Evolutionary conservation across 2,329 filamentous ascomycete genomes (phyloP), one percentile per base, ranked within the genome.

Genomic region (Aciculosporium take): DNA sequence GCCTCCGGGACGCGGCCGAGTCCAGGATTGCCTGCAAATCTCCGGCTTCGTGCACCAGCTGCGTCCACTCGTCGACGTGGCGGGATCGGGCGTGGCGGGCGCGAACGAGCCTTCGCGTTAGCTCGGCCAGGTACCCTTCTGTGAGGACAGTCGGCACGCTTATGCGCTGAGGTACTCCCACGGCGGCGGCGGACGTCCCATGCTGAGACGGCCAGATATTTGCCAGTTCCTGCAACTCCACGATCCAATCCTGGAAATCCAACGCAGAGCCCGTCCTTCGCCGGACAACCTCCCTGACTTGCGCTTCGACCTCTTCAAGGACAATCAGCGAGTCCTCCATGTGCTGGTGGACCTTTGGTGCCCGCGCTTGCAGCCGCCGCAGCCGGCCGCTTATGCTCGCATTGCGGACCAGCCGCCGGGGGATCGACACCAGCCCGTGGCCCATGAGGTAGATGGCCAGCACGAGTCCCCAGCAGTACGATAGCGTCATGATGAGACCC

Each of bases 391-490:
- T 83, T 35, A 88, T 76, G 55, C 79, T 86, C 25, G 87, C 81
- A 55, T 85, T 82, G 45, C 81, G 77, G 53, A 91, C 81, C 13
- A 98, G 67, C 29, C 75, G 76, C 49, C 89, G 73, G 1, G 91
- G 91, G 43, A 98, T 83, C 1, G 88, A 83, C 25, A 98, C 91
- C 21, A 98, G 69, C 7, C 91, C 91, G 60, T 98, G 91, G 6
- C 91, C 91, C 89, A 98, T 96, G 31, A 98, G 71, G 55, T 94
- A 96, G 47, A 98, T 94, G 35, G 88, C 91, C 40, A 96, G 70
- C 4, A 89, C 71, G 51, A 98, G 65, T 52, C 88, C 87, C 83
- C 88, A 96, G 45, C 86, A 85, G 60, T 98, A 98, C 29, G 89
- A 84, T 45, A 96, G 67, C 12, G 91, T 89, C 84, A 98, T 94